These are phyloP conservation scores for Lactarius psammicola DNA, from an alignment of 768 basidiomycete species.

Conservation along the genomic window DNA sequence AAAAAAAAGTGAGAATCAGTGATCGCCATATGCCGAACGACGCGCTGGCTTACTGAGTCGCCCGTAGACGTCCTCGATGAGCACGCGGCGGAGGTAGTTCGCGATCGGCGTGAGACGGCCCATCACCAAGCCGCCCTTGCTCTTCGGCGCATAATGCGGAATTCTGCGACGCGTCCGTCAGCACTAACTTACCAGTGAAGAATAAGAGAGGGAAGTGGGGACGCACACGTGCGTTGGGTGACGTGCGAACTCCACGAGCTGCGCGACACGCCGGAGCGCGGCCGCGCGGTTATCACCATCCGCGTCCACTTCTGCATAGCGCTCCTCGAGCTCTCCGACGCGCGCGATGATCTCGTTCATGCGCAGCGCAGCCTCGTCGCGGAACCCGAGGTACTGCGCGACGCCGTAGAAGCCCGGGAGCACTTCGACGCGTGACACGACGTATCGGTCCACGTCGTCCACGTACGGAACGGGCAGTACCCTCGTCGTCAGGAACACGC, in stretches of 20 bases:
- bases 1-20: background rate
- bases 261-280: constrained; percentile 31
- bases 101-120: constrained; percentile 38
- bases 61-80: constrained; percentile 64
- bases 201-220: background rate
- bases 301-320: constrained; percentile 34
- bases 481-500: constrained; percentile 64
- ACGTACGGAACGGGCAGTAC: constrained; percentile 53
- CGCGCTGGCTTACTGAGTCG: constrained; percentile 46
- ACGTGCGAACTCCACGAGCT: constrained; percentile 43
- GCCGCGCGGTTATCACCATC: constrained; percentile 33
- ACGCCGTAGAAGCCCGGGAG: constrained; percentile 60
- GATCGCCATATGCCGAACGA: background rate
- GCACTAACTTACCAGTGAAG: background rate
- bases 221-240: constrained; percentile 59
- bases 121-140: constrained; percentile 38
- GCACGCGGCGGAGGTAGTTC: constrained; percentile 46
- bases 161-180: constrained; percentile 38
- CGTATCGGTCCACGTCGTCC: constrained; percentile 49
- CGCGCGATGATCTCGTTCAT: constrained; percentile 48
- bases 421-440: constrained; percentile 55
- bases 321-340: constrained; percentile 50
- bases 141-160: constrained; percentile 57
- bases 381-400: constrained; percentile 58
- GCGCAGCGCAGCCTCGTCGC: constrained; percentile 43